phyloP scores from a whole-genome alignment of 2,329 filamentous ascomycete genomes.

The Orbilia blumenaviensis region DNA sequence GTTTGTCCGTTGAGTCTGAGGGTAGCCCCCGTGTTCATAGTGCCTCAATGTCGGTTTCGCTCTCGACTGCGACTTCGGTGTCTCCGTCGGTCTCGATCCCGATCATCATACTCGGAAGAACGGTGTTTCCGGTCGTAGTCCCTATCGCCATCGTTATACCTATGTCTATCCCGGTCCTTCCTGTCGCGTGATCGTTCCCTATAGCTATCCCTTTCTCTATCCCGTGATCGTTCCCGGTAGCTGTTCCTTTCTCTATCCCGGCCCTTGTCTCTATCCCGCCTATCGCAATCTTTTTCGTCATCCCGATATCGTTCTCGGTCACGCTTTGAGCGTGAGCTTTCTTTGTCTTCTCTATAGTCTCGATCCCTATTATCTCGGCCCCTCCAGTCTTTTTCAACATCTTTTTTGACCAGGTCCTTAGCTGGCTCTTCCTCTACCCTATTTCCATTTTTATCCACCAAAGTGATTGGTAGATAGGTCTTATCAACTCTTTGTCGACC shows the following conservation, averaged over 20 bases:
- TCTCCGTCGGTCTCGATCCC: constrained; percentile 52
- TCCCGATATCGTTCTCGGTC: constrained; percentile 59
- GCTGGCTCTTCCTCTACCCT: constrained; percentile 34
- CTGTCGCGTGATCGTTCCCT: constrained; percentile 58
- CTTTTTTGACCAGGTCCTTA: constrained; percentile 66
- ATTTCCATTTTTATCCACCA: constrained; percentile 66
- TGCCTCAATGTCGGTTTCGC: constrained; percentile 23
- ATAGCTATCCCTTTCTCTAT: constrained; percentile 56
- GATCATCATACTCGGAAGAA: constrained; percentile 40
- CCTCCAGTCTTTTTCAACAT: constrained; percentile 67
- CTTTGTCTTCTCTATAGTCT: constrained; percentile 58
- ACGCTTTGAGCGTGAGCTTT: constrained; percentile 59
- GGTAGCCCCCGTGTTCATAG: neutral
- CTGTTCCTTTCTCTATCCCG: constrained; percentile 55
- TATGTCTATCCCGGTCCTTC: constrained; percentile 56
- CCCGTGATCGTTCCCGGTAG: constrained; percentile 58
- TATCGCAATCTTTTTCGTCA: constrained; percentile 58
- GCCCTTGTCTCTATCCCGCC: constrained; percentile 41
- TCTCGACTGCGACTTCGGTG: constrained; percentile 54
- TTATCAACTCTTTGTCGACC: constrained; percentile 63
- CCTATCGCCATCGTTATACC: constrained; percentile 35
- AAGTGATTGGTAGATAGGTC: constrained; percentile 69
- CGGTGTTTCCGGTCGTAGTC: constrained; percentile 49
- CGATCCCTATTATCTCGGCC: constrained; percentile 61
- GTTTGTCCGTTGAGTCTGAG: neutral